Evolutionary conservation across 176 grass and related monocot genomes (phyloP), one percentile per base, ranked within the genome.

Genomic region (Carex pumila): DNA sequence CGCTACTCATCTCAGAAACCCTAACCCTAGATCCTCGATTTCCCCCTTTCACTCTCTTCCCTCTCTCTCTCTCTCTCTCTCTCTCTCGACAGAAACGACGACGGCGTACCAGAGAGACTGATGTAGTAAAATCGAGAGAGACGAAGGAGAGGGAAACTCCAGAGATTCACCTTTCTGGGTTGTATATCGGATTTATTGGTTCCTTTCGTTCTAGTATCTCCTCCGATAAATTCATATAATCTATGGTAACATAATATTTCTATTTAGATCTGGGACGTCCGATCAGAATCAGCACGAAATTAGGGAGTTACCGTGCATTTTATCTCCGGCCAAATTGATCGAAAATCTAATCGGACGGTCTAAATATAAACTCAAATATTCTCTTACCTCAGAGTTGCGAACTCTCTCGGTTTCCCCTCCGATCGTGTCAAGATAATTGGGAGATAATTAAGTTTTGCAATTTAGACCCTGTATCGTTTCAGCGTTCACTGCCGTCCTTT

Each of bases 1-100:
- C 70, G 49, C 80, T 83, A 36, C 61, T 49, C 59, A 73, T 79
- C 71, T 79, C 79, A 18, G 63, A 83, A 86, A 65, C 43, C 84
- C 84, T 86, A 83, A 70, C 84, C 66, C 87, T 80, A 84, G 84
- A 62, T 88, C 64, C 71, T 21, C 8, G 18, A 65, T 32, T 41
- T 75, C 30, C 86, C 52, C 86, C 36, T 39, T 39, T 39, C 37
- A 39, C 37, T 39, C 37, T 39, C 37, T 39, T 39, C 37, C 37
- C 37, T 5, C 4, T 5, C 37, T 39, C 37, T 39, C 37, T 21
- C 6, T 8, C 17, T 43, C 61, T 65, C 61, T 5, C 36, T 83
- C 62, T 83, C 31, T 29, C 12, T 17, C 13, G 8, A 11, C 25
- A 37, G 78, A 41, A 17, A 50, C 59, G 77, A 76, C 72, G 12